Base-by-base conservation (phyloP, 116 monocot species). In the Papilionanthe hybrid region DNA sequence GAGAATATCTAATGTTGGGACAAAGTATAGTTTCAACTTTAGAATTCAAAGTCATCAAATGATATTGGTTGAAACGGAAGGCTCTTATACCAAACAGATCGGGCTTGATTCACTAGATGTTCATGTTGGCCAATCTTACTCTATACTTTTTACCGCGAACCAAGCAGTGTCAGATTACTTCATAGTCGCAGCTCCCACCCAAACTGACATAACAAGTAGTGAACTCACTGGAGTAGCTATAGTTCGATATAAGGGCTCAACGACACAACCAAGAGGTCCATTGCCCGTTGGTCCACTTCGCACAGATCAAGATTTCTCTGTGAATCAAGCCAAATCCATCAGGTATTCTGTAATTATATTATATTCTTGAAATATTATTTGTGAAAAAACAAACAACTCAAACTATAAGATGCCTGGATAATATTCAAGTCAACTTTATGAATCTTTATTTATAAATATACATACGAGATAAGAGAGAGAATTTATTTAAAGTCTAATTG, bases 1-100 rank as follows among this genome's bases (percentile, higher is more conserved):
- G 30, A 83, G 90, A 47, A 85, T 90, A 41, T 81, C 83, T 0
- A 90, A 90, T 28, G 87, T 82, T 5, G 87, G 90, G 1, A 71
- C 43, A 9, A 17, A 57, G 8, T 23, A 77, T 18, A 83, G 85
- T 32, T 83, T 90, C 79, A 90, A 87, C 60, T 85, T 90, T 47
- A 83, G 85, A 73, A 79, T 90, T 43, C 87, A 87, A 55, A 71
- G 68, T 9, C 90, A 90, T 72, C 30, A 71, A 13, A 79, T 90
- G 85, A 19, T 71, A 9, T 48, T 90, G 66, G 90, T 90, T 32
- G 90, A 90, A 72, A 79, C 87, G 0, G 90, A 90, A 79, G 90
- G 90, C 71, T 87, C 90, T 9, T 87, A 90, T 83, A 85, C 85
- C 17, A 7, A 78, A 3, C 85, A 90, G 71, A 85, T 85, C 6